A percentile compares a stretch with the other conserved stretches of the same genome.
phyloP scores from a whole-genome alignment of 2,329 filamentous ascomycete genomes.

The Diaporthe capsici region DNA sequence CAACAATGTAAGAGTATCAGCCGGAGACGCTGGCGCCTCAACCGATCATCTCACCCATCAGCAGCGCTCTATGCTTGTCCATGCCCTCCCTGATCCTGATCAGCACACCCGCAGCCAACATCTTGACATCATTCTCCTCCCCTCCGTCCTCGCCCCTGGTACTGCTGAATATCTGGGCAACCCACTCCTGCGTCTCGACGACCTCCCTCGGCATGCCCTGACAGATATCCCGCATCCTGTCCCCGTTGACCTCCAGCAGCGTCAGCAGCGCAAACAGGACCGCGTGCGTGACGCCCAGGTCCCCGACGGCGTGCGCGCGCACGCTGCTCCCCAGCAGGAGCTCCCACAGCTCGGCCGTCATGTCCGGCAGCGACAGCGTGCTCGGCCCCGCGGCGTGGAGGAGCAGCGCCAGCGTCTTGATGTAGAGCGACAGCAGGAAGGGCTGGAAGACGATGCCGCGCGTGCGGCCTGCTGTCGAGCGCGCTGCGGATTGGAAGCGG shows the following conservation, averaged over 20 bases:
- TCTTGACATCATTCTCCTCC: slow-evolving; percentile 86
- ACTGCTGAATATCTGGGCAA: slow-evolving; percentile 79
- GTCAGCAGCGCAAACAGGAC: slow-evolving; percentile 85
- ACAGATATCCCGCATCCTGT: slow-evolving; percentile 79
- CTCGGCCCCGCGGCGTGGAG: slow-evolving; percentile 87
- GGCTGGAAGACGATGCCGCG: slow-evolving; percentile 79
- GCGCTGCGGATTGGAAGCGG: slow-evolving; percentile 79
- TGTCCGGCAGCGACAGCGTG: slow-evolving; percentile 80
- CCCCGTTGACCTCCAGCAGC: slow-evolving; percentile 84
- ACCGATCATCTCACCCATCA: slow-evolving; percentile 78
- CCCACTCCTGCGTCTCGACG: slow-evolving; percentile 91
- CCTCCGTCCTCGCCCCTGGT: slow-evolving; percentile 65
- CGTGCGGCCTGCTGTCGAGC: slow-evolving; percentile 55
- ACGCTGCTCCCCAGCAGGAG: slow-evolving; percentile 77
- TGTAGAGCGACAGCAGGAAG: slow-evolving; percentile 81
- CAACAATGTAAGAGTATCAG: not conserved
- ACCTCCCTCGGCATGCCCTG: slow-evolving; percentile 81
- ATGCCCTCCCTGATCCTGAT: slow-evolving; percentile 85
- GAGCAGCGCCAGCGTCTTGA: slow-evolving; percentile 88
- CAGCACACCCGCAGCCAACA: slow-evolving; percentile 81
- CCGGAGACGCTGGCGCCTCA: slow-evolving; percentile 25
- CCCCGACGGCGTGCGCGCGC: slow-evolving; percentile 70
- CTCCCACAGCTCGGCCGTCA: slow-evolving; percentile 88
- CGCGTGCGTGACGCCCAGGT: slow-evolving; percentile 78
- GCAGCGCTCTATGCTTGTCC: slow-evolving; percentile 81